Conservation (phyloP, 2,329 filamentous ascomycete species). For the Nemania sp. region DNA sequence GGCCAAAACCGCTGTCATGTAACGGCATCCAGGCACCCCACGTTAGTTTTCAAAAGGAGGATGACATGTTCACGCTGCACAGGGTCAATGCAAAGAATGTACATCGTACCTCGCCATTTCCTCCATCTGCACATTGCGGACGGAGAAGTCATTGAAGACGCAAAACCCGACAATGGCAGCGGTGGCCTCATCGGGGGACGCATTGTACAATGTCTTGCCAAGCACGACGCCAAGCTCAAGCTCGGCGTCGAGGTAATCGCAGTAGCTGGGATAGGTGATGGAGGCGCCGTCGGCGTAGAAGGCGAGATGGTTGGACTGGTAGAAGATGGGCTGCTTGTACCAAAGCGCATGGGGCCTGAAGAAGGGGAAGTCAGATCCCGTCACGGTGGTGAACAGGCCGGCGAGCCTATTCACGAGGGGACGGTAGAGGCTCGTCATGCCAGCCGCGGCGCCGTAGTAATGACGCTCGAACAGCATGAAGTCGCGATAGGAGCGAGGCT, state of each 20-base stretch:
- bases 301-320: slow-evolving; percentile 38
- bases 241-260: slow-evolving; percentile 36
- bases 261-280: slow-evolving; percentile 30
- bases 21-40: background rate
- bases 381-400: slow-evolving; percentile 22
- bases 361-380: slow-evolving; percentile 30
- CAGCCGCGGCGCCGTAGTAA: slow-evolving; percentile 33
- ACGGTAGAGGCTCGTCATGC: slow-evolving; percentile 31
- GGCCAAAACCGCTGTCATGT: slow-evolving; percentile 33
- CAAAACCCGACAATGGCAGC: slow-evolving; percentile 37
- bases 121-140: slow-evolving; percentile 32
- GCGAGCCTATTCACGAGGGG: slow-evolving; percentile 21
- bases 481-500: slow-evolving; percentile 38
- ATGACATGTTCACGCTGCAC: background rate
- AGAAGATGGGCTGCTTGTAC: slow-evolving; percentile 36
- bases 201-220: slow-evolving; percentile 32
- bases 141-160: slow-evolving; percentile 38
- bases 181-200: slow-evolving; percentile 32
- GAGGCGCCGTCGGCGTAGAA: slow-evolving; percentile 34
- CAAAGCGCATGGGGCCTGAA: slow-evolving; percentile 33
- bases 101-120: slow-evolving; percentile 33
- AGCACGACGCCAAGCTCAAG: slow-evolving; percentile 36
- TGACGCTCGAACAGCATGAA: slow-evolving; percentile 39
- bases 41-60: background rate
- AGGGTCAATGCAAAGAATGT: background rate